A percentile compares a stretch with the other conserved stretches of the same genome.
Conservation (phyloP, 73 alveolate species). For the Paramecium octaurelia region DNA sequence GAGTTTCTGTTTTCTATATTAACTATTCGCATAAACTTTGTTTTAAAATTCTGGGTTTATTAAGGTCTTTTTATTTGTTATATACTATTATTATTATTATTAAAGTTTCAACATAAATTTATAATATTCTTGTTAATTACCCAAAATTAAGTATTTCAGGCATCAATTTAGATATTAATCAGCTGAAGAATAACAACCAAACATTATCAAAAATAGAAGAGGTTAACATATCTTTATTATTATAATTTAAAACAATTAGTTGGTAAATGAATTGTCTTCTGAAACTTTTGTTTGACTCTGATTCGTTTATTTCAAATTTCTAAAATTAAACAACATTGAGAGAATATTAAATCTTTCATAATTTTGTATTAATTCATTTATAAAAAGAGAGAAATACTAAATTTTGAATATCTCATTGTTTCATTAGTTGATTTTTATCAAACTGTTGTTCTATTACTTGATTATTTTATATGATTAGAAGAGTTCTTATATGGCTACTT, state of each 20-base stretch:
- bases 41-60: neutral
- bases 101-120: neutral
- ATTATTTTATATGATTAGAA: neutral
- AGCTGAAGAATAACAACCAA: too few relatives aligned
- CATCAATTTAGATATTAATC: neutral
- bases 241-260: too few relatives aligned
- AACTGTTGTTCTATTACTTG: neutral
- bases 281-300: too few relatives aligned
- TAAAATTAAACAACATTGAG: too few relatives aligned
- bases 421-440: neutral
- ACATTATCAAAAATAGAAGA: too few relatives aligned
- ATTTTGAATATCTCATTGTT: neutral
- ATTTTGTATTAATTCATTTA: neutral
- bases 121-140: neutral
- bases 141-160: neutral
- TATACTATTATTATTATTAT: neutral
- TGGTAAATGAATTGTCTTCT: too few relatives aligned
- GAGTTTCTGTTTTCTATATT: neutral
- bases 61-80: neutral
- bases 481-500: neutral
- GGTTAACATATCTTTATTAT: too few relatives aligned
- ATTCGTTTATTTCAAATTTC: too few relatives aligned
- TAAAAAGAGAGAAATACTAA: neutral
- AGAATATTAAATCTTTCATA: neutral
- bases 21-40: neutral